phyloP scores from a whole-genome alignment of 2,329 filamentous ascomycete genomes.

The Aotearoamyces nothofagi region DNA sequence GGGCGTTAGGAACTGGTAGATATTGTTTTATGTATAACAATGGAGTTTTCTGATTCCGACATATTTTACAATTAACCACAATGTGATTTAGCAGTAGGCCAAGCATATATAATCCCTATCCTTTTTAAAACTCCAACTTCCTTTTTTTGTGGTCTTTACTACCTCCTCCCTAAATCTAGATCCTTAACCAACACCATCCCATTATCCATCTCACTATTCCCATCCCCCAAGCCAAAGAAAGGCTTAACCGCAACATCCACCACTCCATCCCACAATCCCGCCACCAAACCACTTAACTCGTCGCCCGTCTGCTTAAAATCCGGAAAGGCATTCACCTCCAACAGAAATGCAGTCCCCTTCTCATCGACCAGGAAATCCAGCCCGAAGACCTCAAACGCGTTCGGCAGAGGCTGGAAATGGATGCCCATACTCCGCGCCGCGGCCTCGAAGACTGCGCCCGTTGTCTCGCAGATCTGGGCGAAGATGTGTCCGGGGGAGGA shows the following conservation, averaged over 20 bases:
- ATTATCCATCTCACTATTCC: slow-evolving; percentile 1
- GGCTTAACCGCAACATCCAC: slow-evolving; percentile 48
- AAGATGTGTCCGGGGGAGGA: slow-evolving; percentile 34
- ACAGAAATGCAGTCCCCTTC: slow-evolving; percentile 49
- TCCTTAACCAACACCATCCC: slow-evolving; percentile 17
- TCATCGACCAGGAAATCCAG: slow-evolving; percentile 76
- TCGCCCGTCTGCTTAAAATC: slow-evolving; percentile 87
- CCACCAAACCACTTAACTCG: slow-evolving; percentile 56
- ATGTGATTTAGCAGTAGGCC: too few relatives aligned
- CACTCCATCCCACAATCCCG: slow-evolving; percentile 61
- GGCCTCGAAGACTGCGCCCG: slow-evolving; percentile 71
- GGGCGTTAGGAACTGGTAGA: too few relatives aligned
- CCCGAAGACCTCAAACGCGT: slow-evolving; percentile 85
- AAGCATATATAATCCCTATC: not conserved
- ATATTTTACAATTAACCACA: too few relatives aligned
- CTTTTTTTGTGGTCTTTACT: too few relatives aligned
- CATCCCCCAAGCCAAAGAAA: slow-evolving; percentile 41
- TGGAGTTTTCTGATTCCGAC: too few relatives aligned
- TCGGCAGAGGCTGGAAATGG: slow-evolving; percentile 80
- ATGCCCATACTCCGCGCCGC: slow-evolving; percentile 71
- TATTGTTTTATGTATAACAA: too few relatives aligned
- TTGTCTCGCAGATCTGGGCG: slow-evolving; percentile 56
- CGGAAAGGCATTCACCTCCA: slow-evolving; percentile 93
- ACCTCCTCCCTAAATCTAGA: slow-evolving; percentile 32
- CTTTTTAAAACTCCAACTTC: not conserved